Base-by-base conservation (phyloP, 352 stramenopile species). In the Globisporangium cylindrosporum region DNA sequence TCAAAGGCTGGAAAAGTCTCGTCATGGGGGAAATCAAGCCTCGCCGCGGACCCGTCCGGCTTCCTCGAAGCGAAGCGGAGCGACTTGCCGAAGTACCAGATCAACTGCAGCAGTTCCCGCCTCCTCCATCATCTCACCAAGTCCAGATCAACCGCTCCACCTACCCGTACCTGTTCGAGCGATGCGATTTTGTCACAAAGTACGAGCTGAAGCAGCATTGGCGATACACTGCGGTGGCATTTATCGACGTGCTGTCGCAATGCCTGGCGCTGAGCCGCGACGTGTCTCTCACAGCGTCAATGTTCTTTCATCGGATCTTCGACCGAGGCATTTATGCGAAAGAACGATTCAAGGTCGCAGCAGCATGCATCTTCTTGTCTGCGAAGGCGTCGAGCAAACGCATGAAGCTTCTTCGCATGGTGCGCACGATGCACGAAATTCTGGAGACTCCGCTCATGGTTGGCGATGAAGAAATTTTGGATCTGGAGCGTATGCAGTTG, bases 391-490 rank as follows among this genome's bases (percentile, higher is more conserved):
- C 88, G 14, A 94, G 86, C 70, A 93, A 95, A 69, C 88, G 88
- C 14, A 95, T 95, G 88, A 93, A 93, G 71, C 70, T 95, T 53
- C 68, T 95, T 34, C 88, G 86, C 7, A 95, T 95, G 88, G 86
- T 93, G 49, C 79, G 84, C 57, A 80, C 86, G 41, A 95, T 94
- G 86, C 89, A 94, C 71, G 86, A 93, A 62, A 92, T 94, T 46
- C 66, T 95, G 29, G 86, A 95, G 69, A 79, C 70, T 0, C 84
- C 86, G 5, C 67, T 95, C 24, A 70, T 92, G 53, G 76, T 74
- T 46, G 88, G 88, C 6, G 81, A 94, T 56, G 88, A 95, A 73
- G 88, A 95, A 34, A 71, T 93, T n/a, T 68, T 94, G n/a, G 88
- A 95, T 56, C 74, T 95, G 18, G 88, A 95, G 70, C 88, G 88